Conservation (phyloP, 148 eudicot species). For the Vaccinium vitisidaea region DNA sequence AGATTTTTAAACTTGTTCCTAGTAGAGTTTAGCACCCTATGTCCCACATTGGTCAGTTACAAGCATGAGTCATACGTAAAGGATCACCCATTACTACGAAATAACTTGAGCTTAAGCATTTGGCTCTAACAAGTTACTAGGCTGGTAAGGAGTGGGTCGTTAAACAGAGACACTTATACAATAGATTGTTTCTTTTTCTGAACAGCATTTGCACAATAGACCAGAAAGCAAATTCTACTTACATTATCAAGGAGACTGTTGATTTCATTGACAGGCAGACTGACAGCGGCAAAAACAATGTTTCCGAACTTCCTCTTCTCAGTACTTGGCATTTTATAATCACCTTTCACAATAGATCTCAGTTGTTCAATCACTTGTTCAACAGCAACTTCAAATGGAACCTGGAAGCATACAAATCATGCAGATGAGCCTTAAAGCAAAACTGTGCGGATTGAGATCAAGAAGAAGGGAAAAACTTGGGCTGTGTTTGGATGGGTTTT, state of each 20-base stretch:
- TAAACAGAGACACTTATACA: not conserved
- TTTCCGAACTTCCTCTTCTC: constrained; percentile 71
- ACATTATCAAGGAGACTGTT: constrained; percentile 44
- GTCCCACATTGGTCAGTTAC: not conserved
- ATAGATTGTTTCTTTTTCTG: not conserved
- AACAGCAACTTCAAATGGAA: constrained; percentile 78
- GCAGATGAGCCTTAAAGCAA: not conserved
- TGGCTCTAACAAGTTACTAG: not conserved
- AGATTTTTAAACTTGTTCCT: not conserved
- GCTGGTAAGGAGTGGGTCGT: not conserved
- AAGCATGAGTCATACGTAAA: not conserved
- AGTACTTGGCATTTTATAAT: constrained; percentile 51
- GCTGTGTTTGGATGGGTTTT: too few relatives aligned
- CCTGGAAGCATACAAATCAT: constrained; percentile 40
- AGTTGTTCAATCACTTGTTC: constrained; percentile 65
- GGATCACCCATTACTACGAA: not conserved
- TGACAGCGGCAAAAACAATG: constrained; percentile 77
- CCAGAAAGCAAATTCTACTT: constrained; percentile 26
- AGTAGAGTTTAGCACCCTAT: not conserved
- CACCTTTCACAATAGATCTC: constrained; percentile 64
- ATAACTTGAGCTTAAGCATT: not conserved
- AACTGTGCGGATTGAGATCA: not conserved
- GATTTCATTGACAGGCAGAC: constrained; percentile 59
- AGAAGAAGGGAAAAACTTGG: not conserved
- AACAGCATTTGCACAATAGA: not conserved